Conservation (phyloP, 2,329 filamentous ascomycete species). For the Diaporthe helianthi region DNA sequence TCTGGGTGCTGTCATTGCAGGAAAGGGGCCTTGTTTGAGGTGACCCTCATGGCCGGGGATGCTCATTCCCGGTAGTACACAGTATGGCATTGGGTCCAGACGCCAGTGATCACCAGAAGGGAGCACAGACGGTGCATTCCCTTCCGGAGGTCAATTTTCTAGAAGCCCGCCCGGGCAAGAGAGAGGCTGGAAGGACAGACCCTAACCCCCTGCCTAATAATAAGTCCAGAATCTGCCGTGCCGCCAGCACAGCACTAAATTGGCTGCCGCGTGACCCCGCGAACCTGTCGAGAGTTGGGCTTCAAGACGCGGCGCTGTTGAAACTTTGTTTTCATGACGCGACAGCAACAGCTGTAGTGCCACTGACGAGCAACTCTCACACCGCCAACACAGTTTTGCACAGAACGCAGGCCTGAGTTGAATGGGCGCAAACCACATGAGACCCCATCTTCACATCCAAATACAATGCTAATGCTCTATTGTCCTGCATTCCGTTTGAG, state of each 20-base stretch:
- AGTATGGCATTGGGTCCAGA: not conserved
- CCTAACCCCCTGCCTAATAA: not conserved
- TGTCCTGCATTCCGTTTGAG: not conserved
- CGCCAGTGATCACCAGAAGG: not conserved
- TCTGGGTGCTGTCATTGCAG: not conserved
- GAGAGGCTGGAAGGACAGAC: not conserved
- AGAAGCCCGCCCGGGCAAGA: not conserved
- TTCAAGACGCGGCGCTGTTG: not conserved
- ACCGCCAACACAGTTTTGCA: not conserved
- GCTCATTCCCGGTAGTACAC: not conserved
- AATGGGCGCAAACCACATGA: not conserved
- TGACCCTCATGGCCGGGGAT: not conserved
- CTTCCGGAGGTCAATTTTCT: slow-evolving; percentile 8
- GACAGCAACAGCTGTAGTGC: not conserved
- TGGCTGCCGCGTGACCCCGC: slow-evolving; percentile 24
- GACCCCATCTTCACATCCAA: not conserved
- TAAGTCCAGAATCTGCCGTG: not conserved
- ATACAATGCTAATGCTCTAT: slow-evolving; percentile 14
- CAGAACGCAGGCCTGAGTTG: not conserved
- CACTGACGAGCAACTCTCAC: not conserved
- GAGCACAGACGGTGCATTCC: slow-evolving; percentile 20
- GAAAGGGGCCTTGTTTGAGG: slow-evolving; percentile 1
- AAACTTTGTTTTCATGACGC: slow-evolving; percentile 16
- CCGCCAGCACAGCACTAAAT: not conserved
- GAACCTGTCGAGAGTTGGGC: slow-evolving; percentile 6